These are phyloP conservation scores for Tetrastigma voinierianum DNA, from an alignment of 164 flowering plant species.

Conservation along the genomic window DNA sequence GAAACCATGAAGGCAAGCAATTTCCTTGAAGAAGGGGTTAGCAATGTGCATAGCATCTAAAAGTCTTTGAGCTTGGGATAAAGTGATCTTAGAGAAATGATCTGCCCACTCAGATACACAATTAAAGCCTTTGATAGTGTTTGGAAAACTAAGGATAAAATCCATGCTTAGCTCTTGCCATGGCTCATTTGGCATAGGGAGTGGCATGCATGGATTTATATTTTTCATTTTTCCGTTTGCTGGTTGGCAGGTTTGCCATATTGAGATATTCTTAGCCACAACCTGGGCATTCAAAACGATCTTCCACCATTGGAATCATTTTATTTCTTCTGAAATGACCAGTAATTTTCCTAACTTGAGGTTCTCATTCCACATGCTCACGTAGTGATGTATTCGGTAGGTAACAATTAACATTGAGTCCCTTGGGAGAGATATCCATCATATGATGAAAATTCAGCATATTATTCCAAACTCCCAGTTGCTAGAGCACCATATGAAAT, in stretches of 20 bases:
- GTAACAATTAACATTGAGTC: background rate
- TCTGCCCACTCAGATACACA: background rate
- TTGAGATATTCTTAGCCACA: background rate
- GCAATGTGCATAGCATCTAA: background rate
- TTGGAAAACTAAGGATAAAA: background rate
- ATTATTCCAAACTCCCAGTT: background rate
- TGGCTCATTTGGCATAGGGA: background rate
- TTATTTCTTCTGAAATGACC: no score
- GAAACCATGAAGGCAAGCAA: background rate
- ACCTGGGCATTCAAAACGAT: constrained; percentile 5
- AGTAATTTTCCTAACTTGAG: no score
- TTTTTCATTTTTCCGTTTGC: constrained; percentile 3
- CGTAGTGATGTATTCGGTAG: background rate
- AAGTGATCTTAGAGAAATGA: background rate
- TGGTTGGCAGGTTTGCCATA: background rate
- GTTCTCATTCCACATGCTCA: background rate
- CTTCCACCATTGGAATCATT: no score
- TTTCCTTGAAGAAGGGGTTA: background rate
- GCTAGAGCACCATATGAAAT: background rate
- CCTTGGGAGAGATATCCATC: constrained; percentile 7
- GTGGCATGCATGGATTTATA: background rate
- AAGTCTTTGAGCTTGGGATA: background rate
- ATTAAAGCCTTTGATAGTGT: background rate
- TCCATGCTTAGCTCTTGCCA: background rate
- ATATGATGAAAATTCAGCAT: background rate